Conservation (phyloP, 495 filamentous ascomycete genomes). For the Podospora conica region DNA sequence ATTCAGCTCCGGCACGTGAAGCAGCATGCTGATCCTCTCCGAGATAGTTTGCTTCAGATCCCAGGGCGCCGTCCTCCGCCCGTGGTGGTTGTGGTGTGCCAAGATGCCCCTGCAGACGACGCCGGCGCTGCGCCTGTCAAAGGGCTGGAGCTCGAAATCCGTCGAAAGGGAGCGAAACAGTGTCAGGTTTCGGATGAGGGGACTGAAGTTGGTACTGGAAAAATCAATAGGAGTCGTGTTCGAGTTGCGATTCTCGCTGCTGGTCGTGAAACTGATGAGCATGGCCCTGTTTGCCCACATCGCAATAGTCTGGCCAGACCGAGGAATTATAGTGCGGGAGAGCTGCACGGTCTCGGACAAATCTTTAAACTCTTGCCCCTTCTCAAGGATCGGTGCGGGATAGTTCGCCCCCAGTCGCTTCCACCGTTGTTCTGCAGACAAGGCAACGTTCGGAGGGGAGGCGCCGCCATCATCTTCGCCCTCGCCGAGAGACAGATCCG, state of each 20-base stretch:
- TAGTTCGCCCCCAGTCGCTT: not conserved
- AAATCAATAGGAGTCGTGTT: constrained; percentile 5
- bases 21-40: constrained; percentile 70
- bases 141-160: constrained; percentile 52
- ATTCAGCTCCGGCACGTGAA: constrained; percentile 70
- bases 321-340: constrained; percentile 19
- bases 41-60: constrained; percentile 36
- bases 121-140: constrained; percentile 30
- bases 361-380: constrained; percentile 6
- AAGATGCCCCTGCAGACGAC: constrained; percentile 42
- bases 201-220: constrained; percentile 7
- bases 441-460: not conserved
- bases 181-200: constrained; percentile 14
- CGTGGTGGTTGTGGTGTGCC: constrained; percentile 43
- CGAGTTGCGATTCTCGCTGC: not conserved
- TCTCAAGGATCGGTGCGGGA: not conserved
- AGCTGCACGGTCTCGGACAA: constrained; percentile 14
- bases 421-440: not conserved
- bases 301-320: constrained; percentile 16
- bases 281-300: not conserved
- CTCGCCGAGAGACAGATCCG: not conserved
- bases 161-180: constrained; percentile 55
- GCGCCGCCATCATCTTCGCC: not conserved
- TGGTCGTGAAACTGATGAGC: not conserved
- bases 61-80: constrained; percentile 29